A percentile compares a stretch with the other conserved stretches of the same genome.
These are phyloP conservation scores for Parietichytrium sp. DNA, from an alignment of 108 stramenopile genomes.

Conservation along the genomic window DNA sequence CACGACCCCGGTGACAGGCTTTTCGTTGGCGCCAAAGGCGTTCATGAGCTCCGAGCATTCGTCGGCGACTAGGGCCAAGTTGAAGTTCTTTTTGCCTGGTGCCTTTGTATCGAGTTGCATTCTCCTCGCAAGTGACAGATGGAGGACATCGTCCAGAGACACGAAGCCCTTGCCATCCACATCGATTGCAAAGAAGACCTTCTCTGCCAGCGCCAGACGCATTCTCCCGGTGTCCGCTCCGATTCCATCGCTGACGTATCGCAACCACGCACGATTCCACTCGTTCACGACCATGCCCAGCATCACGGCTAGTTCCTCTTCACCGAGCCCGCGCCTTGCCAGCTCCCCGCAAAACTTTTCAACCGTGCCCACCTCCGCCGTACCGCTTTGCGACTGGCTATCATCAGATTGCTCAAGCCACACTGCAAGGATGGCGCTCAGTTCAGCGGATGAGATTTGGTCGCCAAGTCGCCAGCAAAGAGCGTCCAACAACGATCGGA, in stretches of 20 bases:
- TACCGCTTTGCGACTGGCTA: too few species aligned
- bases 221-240: not conserved
- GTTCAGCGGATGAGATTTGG: not conserved
- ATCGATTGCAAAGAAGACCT: constrained; percentile 11
- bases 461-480: not conserved
- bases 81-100: too few species aligned
- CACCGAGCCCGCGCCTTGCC: not conserved
- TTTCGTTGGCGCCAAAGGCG: too few species aligned
- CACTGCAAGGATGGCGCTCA: not conserved
- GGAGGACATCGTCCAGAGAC: not conserved
- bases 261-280: not conserved
- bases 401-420: not conserved
- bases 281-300: not conserved
- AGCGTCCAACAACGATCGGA: not conserved
- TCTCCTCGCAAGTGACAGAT: too few species aligned
- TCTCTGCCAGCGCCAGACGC: constrained; percentile 30
- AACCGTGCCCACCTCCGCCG: not conserved
- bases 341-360: not conserved
- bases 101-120: too few species aligned
- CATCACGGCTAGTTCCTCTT: not conserved
- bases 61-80: too few species aligned
- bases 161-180: constrained; percentile 1
- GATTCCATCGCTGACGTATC: too few species aligned
- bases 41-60: too few species aligned
- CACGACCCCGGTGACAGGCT: too few species aligned